Evolutionary conservation across 805 yeast genomes (phyloP).

Genomic region (Jamesozyma jinghongensis): DNA sequence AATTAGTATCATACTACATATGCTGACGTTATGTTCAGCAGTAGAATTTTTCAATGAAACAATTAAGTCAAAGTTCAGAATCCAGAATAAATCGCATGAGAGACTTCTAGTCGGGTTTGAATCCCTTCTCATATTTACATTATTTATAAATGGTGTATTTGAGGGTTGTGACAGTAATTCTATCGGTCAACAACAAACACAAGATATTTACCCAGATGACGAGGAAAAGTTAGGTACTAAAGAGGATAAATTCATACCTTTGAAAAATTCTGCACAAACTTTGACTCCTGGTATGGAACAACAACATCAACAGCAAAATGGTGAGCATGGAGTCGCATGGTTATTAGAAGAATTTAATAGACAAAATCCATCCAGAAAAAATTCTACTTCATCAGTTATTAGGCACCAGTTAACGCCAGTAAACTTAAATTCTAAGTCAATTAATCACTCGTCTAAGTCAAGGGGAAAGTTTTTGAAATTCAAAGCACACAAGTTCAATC

Average conservation of each 20-base stretch:
- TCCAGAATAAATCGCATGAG: conserved; percentile 3
- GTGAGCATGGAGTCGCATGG: conserved; percentile 1
- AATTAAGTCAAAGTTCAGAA: background rate
- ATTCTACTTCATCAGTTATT: conserved; percentile 22
- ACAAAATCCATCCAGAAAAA: conserved; percentile 11
- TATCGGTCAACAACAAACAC: background rate
- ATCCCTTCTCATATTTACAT: conserved; percentile 13
- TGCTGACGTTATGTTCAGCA: conserved; percentile 14
- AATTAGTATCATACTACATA: conserved; percentile 9
- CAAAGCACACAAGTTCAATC: background rate
- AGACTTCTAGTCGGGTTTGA: conserved; percentile 14
- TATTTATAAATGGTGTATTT: conserved; percentile 17
- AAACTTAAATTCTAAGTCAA: background rate
- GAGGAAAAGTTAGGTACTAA: conserved; percentile 2
- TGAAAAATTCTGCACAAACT: conserved; percentile 29
- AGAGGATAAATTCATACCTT: conserved; percentile 16
- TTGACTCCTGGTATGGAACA: conserved; percentile 25
- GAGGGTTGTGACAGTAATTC: conserved; percentile 7
- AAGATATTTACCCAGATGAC: background rate
- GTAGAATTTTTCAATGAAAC: conserved; percentile 16
- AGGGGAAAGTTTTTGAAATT: conserved; percentile 1
- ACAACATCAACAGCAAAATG: too few relatives aligned
- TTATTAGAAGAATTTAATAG: conserved; percentile 1
- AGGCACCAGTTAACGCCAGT: conserved; percentile 14
- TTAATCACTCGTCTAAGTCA: background rate